Evolutionary conservation across 306 rosid species (phyloP), one percentile per base, ranked within the genome.

Genomic region (Echinosophora koreensis): DNA sequence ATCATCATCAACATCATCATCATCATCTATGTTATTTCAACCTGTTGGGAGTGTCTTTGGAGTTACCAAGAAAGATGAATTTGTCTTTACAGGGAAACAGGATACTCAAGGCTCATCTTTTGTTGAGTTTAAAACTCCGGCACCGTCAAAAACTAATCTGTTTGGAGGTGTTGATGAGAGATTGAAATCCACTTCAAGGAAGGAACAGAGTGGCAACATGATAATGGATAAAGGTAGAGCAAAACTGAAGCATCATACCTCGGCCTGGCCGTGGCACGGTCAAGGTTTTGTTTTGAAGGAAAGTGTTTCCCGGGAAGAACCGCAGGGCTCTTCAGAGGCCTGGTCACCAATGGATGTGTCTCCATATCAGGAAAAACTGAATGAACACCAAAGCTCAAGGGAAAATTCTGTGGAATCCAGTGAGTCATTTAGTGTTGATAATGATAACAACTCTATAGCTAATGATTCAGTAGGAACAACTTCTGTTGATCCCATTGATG

Each of bases 311-410:
- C 89, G 82, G 58, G 89, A 82, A 67, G 82, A 71, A 22, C 15
- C 46, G 13, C 91, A 79, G 79, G 85, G 78, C 55, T 89, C 87
- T 14, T 73, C 73, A 12, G 94, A 89, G 62, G 41, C 81, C 42
- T 93, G 69, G 85, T 95, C 97, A 32, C 99, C 99, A 0, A 92
- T 95, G 97, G 97, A 92, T 30, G 86, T 88, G 77, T 95, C 99
- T 51, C 97, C 97, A 2, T 95, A 92, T 81, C 88, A 73, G 74
- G 99, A 92, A 85, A 89, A 87, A 35, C 64, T 84, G 75, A 86
- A 88, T 74, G 88, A 82, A 76, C 74, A 73, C 65, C 83, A 3
- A 17, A 66, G 54, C 70, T 83, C 86, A 0, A 85, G 95, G 84
- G 92, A 86, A 74, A 88, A 60, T 85, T 95, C 94, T 27, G 80